Percentiles rank a stretch among this genome's conserved stretches.
These are phyloP conservation scores for Candida maris DNA, from an alignment of 805 yeast species.

Conservation along the genomic window DNA sequence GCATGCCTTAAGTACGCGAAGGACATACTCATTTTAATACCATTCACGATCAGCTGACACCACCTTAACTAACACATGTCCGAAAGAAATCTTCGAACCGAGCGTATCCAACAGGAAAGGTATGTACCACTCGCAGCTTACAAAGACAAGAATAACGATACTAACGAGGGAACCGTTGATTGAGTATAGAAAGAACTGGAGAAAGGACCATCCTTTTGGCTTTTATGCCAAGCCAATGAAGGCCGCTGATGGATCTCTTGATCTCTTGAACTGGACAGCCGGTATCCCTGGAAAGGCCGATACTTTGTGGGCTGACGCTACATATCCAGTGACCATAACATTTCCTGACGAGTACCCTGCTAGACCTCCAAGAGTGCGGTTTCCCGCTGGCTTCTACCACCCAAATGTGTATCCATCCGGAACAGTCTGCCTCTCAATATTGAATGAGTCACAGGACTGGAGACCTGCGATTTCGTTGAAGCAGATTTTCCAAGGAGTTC, in stretches of 20 bases:
- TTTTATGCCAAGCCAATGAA: slow-evolving; percentile 89
- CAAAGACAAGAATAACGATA: not conserved
- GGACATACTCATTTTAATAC: not conserved
- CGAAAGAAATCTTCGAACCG: slow-evolving; percentile 51
- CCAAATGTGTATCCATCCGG: slow-evolving; percentile 98
- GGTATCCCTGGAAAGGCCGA: slow-evolving; percentile 92
- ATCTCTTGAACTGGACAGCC: slow-evolving; percentile 85
- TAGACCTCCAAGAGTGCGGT: slow-evolving; percentile 91
- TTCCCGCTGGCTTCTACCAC: slow-evolving; percentile 88
- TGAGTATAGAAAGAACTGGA: slow-evolving; percentile 79
- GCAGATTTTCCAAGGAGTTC: slow-evolving; percentile 87
- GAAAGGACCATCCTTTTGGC: slow-evolving; percentile 98
- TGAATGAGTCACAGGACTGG: slow-evolving; percentile 97
- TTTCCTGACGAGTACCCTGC: slow-evolving; percentile 95
- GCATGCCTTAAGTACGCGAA: too few relatives aligned
- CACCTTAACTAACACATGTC: slow-evolving; percentile 15
- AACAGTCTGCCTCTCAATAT: slow-evolving; percentile 85
- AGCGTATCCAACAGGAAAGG: slow-evolving; percentile 87
- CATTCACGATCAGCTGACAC: not conserved
- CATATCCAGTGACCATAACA: slow-evolving; percentile 73
- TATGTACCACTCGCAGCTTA: slow-evolving; percentile 25
- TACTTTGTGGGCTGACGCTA: slow-evolving; percentile 89
- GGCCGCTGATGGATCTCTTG: slow-evolving; percentile 75
- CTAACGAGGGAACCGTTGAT: not conserved
- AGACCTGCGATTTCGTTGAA: slow-evolving; percentile 92